Base-by-base conservation (phyloP, 2,329 filamentous ascomycete species). In the Escovopsis weberi region DNA sequence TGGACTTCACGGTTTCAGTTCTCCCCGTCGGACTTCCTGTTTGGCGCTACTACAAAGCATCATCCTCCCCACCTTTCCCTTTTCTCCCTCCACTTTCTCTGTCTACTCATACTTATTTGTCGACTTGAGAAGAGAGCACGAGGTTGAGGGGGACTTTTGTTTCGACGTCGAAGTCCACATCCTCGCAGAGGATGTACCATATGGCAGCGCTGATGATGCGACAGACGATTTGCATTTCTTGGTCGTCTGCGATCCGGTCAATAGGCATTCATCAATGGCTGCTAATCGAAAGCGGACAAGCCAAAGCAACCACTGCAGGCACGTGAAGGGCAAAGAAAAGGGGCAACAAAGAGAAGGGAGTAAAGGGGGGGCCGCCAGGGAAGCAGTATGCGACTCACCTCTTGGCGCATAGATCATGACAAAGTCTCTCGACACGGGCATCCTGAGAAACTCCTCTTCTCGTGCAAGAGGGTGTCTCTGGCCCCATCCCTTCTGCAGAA, bases 321-420 rank as follows among this genome's bases (percentile, higher is more conserved):
- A 32, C 8, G 7, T 3, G 28, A 9, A 11, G 28, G 28, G 8
- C 7, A 5, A 7, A 3, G 28, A 32, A 9, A 11, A 32, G 8
- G 28, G 28, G 15, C n/a, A n/a, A 37, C n/a, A 5, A 6, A 32
- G 28, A 32, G 11, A 9, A 32, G 28, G 28, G 28, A 30, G 10
- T 30, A 32, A 11, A 11, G 28, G 11, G 11, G 11, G 28, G 28
- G 3, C 1, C 23, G 23, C 4, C 23, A 23, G 4, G 45, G 37
- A 47, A 38, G 37, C 36, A 38, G 36, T 34, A 38, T 15, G 15
- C 9, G 32, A 53, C 62, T 60, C 51, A 65, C 72, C 63, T 53
- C 82, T 66, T 2, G 86, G 85, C 15, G 85, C 83, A 62, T 94
- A 94, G 4, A 93, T 68, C 76, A 93, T 79, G 44, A 85, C 67